Evolutionary conservation across 768 basidiomycete genomes (phyloP), one percentile per base, ranked within the genome.

Genomic region (Naganishia onofrii): DNA sequence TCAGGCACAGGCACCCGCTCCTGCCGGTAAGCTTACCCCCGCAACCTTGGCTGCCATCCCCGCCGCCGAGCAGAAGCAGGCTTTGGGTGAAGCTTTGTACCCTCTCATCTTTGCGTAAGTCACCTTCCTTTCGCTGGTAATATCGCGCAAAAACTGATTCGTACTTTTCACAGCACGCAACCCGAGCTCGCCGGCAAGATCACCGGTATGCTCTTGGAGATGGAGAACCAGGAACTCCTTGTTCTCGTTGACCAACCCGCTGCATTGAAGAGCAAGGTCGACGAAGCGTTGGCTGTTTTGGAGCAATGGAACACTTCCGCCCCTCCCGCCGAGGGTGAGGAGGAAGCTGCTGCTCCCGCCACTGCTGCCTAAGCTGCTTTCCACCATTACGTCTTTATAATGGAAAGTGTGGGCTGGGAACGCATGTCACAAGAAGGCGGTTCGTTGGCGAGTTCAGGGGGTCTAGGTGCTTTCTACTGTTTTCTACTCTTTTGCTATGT

Each of bases 191-290:
- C 96, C 74, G 96, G 96, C 71, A 97, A 97, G 86, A 96, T 97
- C 81, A 97, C 94, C 53, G 94, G 93, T 72, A 97, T 97, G 94
- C 85, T 97, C 78, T 87, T 97, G 73, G 94, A 99, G 87, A 98
- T 99, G 95, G 94, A 97, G 82, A 95, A 95, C 83, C 79, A 85
- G 57, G 96, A 98, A 83, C 85, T 99, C 63, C 83, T 98, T 32
- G 89, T 91, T 83, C 87, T 99, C 60, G 83, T 98, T 75, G 93
- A 95, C 71, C 83, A 87, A 67, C 83, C 84, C 26, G 91, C 92
- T 12, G 87, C 93, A 52, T 87, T 99, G 85, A 87, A 87, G 77
- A 83, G 85, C 82, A 99, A 99, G 86, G 90, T 96, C 74, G 87
- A 86, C 70, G 95, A 98, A 84, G 95, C 95, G 36, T 86, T 97